These are phyloP conservation scores for Pelargonium australe DNA, from an alignment of 441 rosid genomes.

Conservation along the genomic window DNA sequence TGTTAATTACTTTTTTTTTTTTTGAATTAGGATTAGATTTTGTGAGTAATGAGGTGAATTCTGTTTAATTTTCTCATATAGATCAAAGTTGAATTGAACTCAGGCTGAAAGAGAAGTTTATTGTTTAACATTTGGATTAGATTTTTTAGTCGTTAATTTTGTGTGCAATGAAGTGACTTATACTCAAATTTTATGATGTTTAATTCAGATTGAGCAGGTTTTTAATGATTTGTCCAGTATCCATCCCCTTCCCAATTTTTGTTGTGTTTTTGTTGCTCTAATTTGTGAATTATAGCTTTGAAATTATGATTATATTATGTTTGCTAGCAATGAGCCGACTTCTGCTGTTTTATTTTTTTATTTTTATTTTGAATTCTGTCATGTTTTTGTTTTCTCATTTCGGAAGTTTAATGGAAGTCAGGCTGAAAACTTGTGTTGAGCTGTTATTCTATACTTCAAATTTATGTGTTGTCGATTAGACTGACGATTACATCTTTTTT, in stretches of 20 bases:
- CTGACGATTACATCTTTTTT: neutral
- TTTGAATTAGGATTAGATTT: too few relatives aligned
- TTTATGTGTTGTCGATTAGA: too few relatives aligned
- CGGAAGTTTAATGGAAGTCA: too few relatives aligned
- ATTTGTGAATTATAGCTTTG: neutral
- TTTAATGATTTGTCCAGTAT: too few relatives aligned
- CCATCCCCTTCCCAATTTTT: too few relatives aligned
- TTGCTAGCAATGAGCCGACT: neutral
- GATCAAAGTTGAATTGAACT: neutral
- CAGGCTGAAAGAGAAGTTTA: neutral
- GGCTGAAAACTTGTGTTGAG: too few relatives aligned
- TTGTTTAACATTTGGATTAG: neutral
- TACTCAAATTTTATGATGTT: neutral
- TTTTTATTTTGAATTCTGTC: too few relatives aligned
- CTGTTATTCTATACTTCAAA: too few relatives aligned
- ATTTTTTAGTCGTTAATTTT: neutral
- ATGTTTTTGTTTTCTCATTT: too few relatives aligned
- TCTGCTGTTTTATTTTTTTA: neutral
- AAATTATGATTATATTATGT: neutral
- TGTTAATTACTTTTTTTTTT: too few relatives aligned
- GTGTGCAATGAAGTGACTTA: neutral
- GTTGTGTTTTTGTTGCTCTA: neutral
- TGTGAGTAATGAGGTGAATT: too few relatives aligned
- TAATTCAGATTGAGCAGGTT: neutral
- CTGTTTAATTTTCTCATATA: neutral